Conservation (phyloP, 805 yeast species). For the Barnettozyma siamensis region DNA sequence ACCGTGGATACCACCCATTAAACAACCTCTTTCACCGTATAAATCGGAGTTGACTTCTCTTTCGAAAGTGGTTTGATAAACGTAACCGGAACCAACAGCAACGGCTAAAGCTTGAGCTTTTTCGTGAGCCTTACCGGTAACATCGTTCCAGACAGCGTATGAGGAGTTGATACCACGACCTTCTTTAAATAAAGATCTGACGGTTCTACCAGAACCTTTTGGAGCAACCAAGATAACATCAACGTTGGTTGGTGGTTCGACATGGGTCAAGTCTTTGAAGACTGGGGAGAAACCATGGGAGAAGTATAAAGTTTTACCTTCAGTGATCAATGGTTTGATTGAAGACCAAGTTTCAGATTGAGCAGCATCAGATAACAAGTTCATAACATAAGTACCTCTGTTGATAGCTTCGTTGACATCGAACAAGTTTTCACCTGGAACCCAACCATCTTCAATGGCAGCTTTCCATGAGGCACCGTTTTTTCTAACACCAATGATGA, state of each 20-base stretch:
- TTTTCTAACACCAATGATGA: conserved; percentile 97
- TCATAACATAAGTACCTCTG: conserved; percentile 94
- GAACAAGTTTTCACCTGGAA: conserved; percentile 97
- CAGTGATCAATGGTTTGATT: conserved; percentile 86
- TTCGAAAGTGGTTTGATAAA: conserved; percentile 98
- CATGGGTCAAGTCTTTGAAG: conserved; percentile 95
- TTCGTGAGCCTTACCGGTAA: conserved; percentile 98
- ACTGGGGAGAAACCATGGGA: conserved; percentile 99
- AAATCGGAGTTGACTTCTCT: conserved; percentile 98
- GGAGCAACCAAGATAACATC: conserved; percentile 99
- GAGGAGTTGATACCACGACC: conserved; percentile 99
- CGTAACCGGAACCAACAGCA: conserved; percentile 99
- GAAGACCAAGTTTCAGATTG: conserved; percentile 96
- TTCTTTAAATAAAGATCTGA: conserved; percentile 98
- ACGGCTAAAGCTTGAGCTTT: conserved; percentile 97
- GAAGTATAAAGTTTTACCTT: conserved; percentile 97
- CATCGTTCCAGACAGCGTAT: conserved; percentile 99
- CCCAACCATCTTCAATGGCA: conserved; percentile 99
- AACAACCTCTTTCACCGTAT: conserved; percentile 99
- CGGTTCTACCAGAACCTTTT: conserved; percentile 99
- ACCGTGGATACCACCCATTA: conserved; percentile 99
- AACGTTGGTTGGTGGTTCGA: conserved; percentile 89
- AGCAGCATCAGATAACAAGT: conserved; percentile 98
- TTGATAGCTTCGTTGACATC: conserved; percentile 89
- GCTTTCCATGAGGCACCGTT: conserved; percentile 99